Conservation (phyloP, 2,329 filamentous ascomycete species). For the Colletotrichum aenigma region DNA sequence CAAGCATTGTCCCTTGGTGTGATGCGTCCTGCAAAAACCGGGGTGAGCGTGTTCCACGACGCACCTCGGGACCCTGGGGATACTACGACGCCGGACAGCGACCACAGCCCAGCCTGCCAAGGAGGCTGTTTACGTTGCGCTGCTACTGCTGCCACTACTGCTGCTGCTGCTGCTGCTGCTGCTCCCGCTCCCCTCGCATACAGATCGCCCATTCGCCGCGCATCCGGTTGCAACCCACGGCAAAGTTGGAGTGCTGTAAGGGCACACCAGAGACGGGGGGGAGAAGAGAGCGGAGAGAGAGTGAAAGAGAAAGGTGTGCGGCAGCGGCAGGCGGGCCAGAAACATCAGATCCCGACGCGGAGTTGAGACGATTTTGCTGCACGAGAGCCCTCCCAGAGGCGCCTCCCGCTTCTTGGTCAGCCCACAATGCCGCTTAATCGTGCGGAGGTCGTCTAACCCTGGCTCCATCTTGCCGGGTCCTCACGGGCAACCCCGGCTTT, state of each 20-base stretch:
- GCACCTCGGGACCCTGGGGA: not conserved
- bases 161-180: conserved; percentile 7
- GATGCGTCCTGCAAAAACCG: not conserved
- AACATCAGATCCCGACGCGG: conserved; percentile 4
- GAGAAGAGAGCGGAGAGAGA: not conserved
- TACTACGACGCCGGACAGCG: not conserved
- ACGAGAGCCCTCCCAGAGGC: not conserved
- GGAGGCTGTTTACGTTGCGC: not conserved
- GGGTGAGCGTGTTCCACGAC: not conserved
- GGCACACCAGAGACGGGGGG: not conserved
- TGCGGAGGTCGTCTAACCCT: conserved; percentile 13
- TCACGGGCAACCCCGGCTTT: not conserved
- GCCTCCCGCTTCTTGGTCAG: conserved; percentile 17
- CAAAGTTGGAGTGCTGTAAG: not conserved
- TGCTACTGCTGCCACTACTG: not conserved
- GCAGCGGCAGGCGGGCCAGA: not conserved
- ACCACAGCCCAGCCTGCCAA: not conserved
- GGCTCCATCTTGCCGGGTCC: conserved; percentile 11
- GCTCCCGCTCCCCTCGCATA: conserved; percentile 5
- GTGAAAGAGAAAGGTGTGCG: not conserved
- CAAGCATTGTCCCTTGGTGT: not conserved
- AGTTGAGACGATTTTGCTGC: conserved; percentile 17
- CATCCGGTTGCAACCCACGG: conserved; percentile 6
- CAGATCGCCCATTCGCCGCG: conserved; percentile 15
- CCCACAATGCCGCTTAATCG: conserved; percentile 16